Conservation (phyloP, 2,329 filamentous ascomycete genomes). For the Pseudogymnoascus sp. region DNA sequence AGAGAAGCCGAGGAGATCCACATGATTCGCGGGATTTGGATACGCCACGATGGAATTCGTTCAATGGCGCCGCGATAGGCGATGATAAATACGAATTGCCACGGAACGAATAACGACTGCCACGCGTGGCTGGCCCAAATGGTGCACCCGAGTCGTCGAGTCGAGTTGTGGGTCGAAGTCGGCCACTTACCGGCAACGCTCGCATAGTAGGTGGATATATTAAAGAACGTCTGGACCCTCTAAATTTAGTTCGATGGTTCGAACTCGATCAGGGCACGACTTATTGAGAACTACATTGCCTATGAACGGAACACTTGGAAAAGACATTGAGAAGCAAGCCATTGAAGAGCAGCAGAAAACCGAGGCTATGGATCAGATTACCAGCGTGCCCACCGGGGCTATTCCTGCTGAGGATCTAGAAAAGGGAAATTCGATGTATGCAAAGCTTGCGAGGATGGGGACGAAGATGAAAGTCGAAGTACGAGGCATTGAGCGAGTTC, state of each 20-base stretch:
- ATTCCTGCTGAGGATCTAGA: neutral
- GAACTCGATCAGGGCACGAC: neutral
- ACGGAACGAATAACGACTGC: neutral
- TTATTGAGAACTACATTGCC: neutral
- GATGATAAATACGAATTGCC: neutral
- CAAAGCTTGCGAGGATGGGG: slow-evolving; percentile 53
- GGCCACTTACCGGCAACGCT: neutral
- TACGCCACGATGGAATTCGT: neutral
- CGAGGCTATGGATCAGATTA: neutral
- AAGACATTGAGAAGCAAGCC: neutral
- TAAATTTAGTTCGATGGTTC: neutral
- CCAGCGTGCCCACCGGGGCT: neutral
- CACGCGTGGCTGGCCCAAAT: neutral
- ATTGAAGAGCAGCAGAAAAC: neutral
- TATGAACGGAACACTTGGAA: neutral
- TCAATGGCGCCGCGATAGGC: neutral
- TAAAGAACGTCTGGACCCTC: neutral
- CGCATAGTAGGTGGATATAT: neutral
- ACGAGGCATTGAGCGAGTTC: slow-evolving; percentile 67
- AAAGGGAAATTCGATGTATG: slow-evolving; percentile 43
- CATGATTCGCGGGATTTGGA: neutral
- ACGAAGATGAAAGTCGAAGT: slow-evolving; percentile 62
- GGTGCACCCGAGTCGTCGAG: neutral
- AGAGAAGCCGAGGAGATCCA: neutral
- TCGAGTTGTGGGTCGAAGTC: neutral